Evolutionary conservation across 2,329 filamentous ascomycete genomes (phyloP).

Genomic region (Beauveria sp.): DNA sequence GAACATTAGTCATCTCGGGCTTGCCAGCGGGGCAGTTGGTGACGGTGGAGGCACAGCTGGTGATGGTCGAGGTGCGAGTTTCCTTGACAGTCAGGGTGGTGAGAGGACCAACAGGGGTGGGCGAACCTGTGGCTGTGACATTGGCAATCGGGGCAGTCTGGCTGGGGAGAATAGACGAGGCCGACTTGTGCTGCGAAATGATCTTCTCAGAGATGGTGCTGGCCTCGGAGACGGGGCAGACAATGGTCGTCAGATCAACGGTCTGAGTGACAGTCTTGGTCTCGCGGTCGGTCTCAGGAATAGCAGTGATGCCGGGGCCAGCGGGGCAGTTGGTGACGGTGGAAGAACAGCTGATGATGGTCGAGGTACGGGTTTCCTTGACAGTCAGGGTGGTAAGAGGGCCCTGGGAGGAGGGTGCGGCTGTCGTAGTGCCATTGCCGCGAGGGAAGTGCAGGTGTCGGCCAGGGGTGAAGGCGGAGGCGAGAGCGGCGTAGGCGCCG

Average conservation of each 20-base stretch:
- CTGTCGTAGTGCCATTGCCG: constrained; percentile 16
- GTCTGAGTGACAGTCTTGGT: constrained; percentile 31
- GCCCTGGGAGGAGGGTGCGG: neutral
- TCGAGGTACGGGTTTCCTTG: constrained; percentile 47
- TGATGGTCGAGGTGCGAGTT: constrained; percentile 50
- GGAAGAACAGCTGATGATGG: constrained; percentile 50
- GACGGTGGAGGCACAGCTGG: constrained; percentile 48
- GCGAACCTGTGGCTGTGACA: neutral
- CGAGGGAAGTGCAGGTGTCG: constrained; percentile 11
- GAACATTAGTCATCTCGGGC: constrained; percentile 27
- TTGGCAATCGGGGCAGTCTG: neutral
- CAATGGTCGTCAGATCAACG: constrained; percentile 30
- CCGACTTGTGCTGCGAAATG: constrained; percentile 26
- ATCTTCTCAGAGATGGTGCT: constrained; percentile 33
- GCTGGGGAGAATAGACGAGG: constrained; percentile 19
- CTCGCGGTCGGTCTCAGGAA: constrained; percentile 29
- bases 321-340: constrained; percentile 50
- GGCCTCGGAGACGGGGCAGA: constrained; percentile 39
- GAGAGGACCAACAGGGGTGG: constrained; percentile 12
- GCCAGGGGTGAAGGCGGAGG: constrained; percentile 28
- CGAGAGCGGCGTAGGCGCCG: constrained; percentile 38
- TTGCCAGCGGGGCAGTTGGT: constrained; percentile 44
- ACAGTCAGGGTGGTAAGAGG: constrained; percentile 37
- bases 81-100: constrained; percentile 43
- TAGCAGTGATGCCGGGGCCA: constrained; percentile 25